A percentile compares a stretch with the other conserved stretches of the same genome.
These are phyloP conservation scores for Podospora bellae-mahoneyi DNA, from an alignment of 495 filamentous ascomycete genomes.

Conservation along the genomic window DNA sequence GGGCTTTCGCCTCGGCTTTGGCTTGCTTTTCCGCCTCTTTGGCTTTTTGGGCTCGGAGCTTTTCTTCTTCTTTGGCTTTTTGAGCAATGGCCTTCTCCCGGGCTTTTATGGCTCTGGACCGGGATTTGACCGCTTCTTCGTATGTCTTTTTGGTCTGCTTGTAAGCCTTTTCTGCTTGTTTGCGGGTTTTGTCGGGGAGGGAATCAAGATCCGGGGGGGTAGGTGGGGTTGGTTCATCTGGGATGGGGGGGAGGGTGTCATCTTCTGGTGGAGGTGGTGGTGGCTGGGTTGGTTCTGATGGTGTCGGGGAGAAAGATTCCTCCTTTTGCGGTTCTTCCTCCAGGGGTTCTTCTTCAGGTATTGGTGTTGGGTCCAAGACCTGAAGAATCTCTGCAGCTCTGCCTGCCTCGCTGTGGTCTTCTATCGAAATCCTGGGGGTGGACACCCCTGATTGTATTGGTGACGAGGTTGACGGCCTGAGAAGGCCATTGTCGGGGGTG, in stretches of 20 bases:
- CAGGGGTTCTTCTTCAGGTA: constrained; percentile 20
- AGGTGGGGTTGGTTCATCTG: constrained; percentile 41
- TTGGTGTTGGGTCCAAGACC: constrained; percentile 36
- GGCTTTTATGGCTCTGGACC: constrained; percentile 58
- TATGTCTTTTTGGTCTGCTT: constrained; percentile 55
- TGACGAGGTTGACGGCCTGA: not conserved
- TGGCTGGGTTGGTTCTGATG: not conserved
- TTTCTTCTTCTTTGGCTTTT: constrained; percentile 48
- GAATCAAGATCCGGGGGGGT: constrained; percentile 46
- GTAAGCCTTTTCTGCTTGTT: constrained; percentile 62
- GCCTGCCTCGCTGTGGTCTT: constrained; percentile 37
- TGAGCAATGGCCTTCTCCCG: constrained; percentile 56
- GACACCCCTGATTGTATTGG: not conserved
- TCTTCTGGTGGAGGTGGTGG: not conserved
- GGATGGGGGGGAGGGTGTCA: constrained; percentile 39
- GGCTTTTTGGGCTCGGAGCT: constrained; percentile 34
- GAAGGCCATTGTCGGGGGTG: not conserved
- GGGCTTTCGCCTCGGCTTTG: constrained; percentile 16
- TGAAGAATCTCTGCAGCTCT: constrained; percentile 11
- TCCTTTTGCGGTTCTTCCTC: not conserved
- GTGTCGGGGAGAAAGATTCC: not conserved
- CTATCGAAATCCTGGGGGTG: constrained; percentile 45
- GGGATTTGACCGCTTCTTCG: constrained; percentile 59
- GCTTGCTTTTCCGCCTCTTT: constrained; percentile 25
- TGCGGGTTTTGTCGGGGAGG: constrained; percentile 59